Conservation (phyloP, 352 stramenopile genomes). For the Aphanomyces euteiches region DNA sequence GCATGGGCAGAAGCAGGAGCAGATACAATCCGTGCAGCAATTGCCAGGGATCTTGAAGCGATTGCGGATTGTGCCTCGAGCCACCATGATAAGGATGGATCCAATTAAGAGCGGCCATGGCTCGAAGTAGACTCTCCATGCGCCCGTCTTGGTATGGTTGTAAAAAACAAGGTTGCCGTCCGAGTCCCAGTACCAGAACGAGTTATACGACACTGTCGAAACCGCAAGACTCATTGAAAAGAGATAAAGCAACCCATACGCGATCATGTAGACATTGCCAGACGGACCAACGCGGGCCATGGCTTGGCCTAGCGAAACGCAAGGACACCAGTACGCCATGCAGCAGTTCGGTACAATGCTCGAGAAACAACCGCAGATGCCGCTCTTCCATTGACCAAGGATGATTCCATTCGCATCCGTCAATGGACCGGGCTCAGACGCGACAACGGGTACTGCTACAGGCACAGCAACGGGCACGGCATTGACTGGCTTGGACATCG, state of each 20-base stretch:
- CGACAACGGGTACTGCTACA: too few species aligned
- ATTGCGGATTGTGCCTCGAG: constrained; percentile 58
- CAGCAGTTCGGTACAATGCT: constrained; percentile 47
- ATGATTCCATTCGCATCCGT: too few species aligned
- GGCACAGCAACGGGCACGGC: too few species aligned
- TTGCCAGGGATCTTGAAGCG: constrained; percentile 63
- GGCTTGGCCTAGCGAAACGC: constrained; percentile 56
- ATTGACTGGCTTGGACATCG: too few species aligned
- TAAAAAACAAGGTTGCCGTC: neutral
- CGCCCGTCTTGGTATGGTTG: neutral
- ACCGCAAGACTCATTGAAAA: neutral
- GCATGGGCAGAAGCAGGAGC: constrained; percentile 58
- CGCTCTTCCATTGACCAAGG: constrained; percentile 33
- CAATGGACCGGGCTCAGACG: too few species aligned
- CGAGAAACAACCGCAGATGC: constrained; percentile 47
- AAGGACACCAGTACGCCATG: constrained; percentile 52
- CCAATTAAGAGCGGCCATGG: neutral
- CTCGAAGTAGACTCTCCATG: neutral
- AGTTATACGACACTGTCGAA: too few species aligned
- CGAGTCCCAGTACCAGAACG: neutral
- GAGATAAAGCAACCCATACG: constrained; percentile 36
- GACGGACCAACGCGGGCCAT: constrained; percentile 41
- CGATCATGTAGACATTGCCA: constrained; percentile 43
- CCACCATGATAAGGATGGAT: neutral
- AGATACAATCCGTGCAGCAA: constrained; percentile 47